These are phyloP conservation scores for Cystobasidiaceae sp. DNA, from an alignment of 1,284 basidiomycete genomes.

Conservation along the genomic window DNA sequence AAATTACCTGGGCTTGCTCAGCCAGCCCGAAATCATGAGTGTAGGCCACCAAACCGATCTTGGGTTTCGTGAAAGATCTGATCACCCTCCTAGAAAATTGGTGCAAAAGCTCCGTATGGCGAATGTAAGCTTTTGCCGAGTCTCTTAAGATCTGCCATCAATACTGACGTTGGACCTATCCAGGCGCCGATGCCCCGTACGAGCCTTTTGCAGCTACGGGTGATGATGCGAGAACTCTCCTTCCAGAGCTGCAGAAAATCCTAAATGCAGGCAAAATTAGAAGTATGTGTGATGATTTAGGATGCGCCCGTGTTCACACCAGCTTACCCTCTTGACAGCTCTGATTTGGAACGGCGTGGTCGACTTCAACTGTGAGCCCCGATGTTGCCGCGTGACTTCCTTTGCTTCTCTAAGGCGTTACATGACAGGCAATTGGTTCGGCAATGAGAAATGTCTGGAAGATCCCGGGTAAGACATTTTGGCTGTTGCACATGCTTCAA, in stretches of 20 bases:
- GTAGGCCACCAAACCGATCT: too few species aligned
- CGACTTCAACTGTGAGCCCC: conserved; percentile 2
- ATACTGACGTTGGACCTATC: too few species aligned
- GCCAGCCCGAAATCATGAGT: neutral
- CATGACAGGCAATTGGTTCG: neutral
- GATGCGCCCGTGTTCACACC: neutral
- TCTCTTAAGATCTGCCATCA: too few species aligned
- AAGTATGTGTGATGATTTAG: neutral
- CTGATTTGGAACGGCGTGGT: conserved; percentile 5
- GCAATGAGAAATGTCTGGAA: conserved; percentile 17
- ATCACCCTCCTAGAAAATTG: neutral
- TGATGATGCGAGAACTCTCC: conserved; percentile 4
- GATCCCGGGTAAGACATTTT: neutral
- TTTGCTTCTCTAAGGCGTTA: neutral
- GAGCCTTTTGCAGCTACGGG: neutral
- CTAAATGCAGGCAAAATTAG: conserved; percentile 6
- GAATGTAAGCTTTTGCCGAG: neutral
- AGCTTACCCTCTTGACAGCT: neutral
- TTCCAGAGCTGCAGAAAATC: conserved; percentile 2
- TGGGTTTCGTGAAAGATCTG: too few species aligned
- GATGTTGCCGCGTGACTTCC: neutral
- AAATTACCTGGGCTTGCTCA: neutral
- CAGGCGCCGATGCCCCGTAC: too few species aligned
- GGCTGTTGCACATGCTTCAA: neutral
- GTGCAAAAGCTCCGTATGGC: neutral